A percentile compares a stretch with the other conserved stretches of the same genome.
These are phyloP conservation scores for Taphrina populina DNA, from an alignment of 1,139 yeast genomes.

Conservation along the genomic window DNA sequence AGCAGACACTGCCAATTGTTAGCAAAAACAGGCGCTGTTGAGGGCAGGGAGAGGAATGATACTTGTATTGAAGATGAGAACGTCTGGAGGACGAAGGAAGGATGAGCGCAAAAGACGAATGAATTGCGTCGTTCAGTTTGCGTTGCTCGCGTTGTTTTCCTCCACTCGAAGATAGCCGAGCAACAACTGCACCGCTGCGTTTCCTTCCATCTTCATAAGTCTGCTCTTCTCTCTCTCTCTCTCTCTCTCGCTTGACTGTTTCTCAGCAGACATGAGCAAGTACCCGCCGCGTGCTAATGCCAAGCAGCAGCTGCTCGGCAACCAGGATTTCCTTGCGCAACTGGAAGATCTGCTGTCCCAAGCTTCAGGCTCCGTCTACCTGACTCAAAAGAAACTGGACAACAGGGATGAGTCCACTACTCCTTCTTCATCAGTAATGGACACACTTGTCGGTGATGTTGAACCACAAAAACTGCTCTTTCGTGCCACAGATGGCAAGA, in stretches of 20 bases:
- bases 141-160: too few relatives aligned
- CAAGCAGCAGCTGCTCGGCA: constrained; percentile 8
- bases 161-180: too few relatives aligned
- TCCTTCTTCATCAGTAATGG: neutral
- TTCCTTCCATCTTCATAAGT: too few relatives aligned
- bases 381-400: constrained; percentile 8
- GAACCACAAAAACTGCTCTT: constrained; percentile 22
- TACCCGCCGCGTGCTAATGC: constrained; percentile 3
- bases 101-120: too few relatives aligned
- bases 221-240: too few relatives aligned
- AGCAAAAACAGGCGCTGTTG: too few relatives aligned
- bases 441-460: neutral
- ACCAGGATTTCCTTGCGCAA: constrained; percentile 5
- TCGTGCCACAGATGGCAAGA: constrained; percentile 30
- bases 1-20: constrained; percentile 22
- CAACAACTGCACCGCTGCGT: too few relatives aligned
- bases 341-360: constrained; percentile 3
- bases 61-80: too few relatives aligned
- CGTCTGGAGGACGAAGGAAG: too few relatives aligned
- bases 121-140: too few relatives aligned
- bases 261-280: constrained; percentile 11
- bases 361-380: constrained; percentile 7
- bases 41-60: too few relatives aligned
- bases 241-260: too few relatives aligned
- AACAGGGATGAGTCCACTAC: neutral